These are phyloP conservation scores for Barnettozyma botsteinii DNA, from an alignment of 805 yeast species.

Conservation along the genomic window DNA sequence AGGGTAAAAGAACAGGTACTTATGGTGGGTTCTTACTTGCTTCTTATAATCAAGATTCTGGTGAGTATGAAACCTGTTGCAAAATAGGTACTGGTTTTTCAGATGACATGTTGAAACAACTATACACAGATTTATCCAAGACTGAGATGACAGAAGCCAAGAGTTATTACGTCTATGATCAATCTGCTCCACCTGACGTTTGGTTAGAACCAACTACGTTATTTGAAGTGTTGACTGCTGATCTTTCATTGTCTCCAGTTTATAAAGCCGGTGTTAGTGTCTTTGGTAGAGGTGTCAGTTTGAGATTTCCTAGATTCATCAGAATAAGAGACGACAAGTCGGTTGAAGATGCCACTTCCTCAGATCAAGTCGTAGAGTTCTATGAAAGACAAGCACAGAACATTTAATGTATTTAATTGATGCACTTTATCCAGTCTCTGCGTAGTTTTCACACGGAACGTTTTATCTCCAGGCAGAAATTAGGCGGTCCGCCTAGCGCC, in stretches of 20 bases:
- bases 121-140: slow-evolving; percentile 58
- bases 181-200: slow-evolving; percentile 78
- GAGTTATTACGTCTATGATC: slow-evolving; percentile 61
- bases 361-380: slow-evolving; percentile 79
- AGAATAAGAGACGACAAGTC: slow-evolving; percentile 81
- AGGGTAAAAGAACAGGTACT: slow-evolving; percentile 90
- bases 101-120: slow-evolving; percentile 65
- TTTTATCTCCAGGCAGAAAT: no score
- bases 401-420: not conserved
- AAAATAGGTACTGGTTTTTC: slow-evolving; percentile 97
- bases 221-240: slow-evolving; percentile 90
- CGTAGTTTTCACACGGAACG: no score
- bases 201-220: slow-evolving; percentile 87
- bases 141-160: slow-evolving; percentile 62
- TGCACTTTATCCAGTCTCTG: no score
- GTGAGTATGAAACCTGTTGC: slow-evolving; percentile 92
- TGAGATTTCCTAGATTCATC: slow-evolving; percentile 84
- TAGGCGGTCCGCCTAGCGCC: no score
- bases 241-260: slow-evolving; percentile 79
- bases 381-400: slow-evolving; percentile 58
- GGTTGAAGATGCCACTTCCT: slow-evolving; percentile 79
- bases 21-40: slow-evolving; percentile 94
- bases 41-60: slow-evolving; percentile 83
- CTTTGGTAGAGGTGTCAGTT: slow-evolving; percentile 77
- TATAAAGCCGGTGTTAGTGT: slow-evolving; percentile 77